Percentiles rank a stretch among this genome's conserved stretches.
Evolutionary conservation across 2,329 filamentous ascomycete genomes (phyloP).

Genomic region (Alternaria gaisen): DNA sequence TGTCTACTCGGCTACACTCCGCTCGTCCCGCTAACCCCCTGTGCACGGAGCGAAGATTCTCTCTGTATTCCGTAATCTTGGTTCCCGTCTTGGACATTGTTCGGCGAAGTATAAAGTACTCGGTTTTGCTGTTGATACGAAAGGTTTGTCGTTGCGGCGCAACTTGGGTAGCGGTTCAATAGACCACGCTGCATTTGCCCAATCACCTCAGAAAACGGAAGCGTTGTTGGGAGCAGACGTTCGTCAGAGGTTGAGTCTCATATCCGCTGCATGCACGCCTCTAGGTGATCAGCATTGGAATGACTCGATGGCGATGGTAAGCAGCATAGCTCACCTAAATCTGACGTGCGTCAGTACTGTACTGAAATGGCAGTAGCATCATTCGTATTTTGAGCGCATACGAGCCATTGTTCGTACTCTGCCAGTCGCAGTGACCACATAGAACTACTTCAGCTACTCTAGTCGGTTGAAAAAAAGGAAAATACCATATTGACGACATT

Average conservation of each 20-base stretch:
- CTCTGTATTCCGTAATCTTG: background rate
- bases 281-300: background rate
- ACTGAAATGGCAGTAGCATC: no score
- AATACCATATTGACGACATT: no score
- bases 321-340: background rate
- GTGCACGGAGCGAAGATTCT: background rate
- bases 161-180: background rate
- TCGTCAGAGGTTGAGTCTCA: background rate
- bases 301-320: background rate
- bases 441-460: no score
- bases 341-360: no score
- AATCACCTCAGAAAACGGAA: background rate
- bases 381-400: no score
- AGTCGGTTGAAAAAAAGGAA: no score
- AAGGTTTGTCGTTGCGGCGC: background rate
- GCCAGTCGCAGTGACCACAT: no score
- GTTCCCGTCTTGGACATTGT: background rate
- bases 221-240: background rate
- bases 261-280: background rate
- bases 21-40: background rate
- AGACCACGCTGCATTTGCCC: background rate
- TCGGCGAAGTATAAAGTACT: background rate
- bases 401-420: no score
- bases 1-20: background rate
- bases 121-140: background rate